These are phyloP conservation scores for Nitzschia sp. DNA, from an alignment of 108 stramenopile genomes.

Conservation along the genomic window DNA sequence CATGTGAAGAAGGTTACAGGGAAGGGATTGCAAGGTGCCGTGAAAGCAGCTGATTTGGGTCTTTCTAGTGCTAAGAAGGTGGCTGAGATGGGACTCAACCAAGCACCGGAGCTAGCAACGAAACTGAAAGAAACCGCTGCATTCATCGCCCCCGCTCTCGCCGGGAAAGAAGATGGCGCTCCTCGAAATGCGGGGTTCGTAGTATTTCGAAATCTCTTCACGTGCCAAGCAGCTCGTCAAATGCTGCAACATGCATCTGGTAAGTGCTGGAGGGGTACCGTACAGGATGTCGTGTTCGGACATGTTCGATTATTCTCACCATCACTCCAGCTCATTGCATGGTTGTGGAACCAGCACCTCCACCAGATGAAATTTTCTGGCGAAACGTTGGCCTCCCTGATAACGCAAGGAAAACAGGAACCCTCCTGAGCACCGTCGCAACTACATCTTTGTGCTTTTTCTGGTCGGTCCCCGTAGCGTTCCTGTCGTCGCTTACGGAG, in stretches of 20 bases:
- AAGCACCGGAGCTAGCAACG: conserved; percentile 1
- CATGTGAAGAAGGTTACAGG: conserved; percentile 14
- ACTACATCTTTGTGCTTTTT: conserved; percentile 48
- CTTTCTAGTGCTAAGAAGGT: conserved; percentile 10
- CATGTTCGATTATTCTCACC: no score
- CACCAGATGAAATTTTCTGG: conserved; percentile 53
- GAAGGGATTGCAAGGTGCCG: background rate
- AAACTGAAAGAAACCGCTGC: conserved; percentile 8
- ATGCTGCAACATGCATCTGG: conserved; percentile 36
- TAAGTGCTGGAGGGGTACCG: background rate
- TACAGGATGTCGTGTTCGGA: no score
- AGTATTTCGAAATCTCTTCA: conserved; percentile 28
- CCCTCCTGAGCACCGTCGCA: conserved; percentile 34
- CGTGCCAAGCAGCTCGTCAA: conserved; percentile 35
- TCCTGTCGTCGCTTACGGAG: conserved; percentile 49
- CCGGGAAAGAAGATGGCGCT: conserved; percentile 23
- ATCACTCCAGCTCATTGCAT: conserved; percentile 20
- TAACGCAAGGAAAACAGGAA: conserved; percentile 34
- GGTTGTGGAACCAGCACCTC: conserved; percentile 38
- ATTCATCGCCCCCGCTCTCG: background rate
- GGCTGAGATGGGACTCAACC: conserved; percentile 2
- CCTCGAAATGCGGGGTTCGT: conserved; percentile 42
- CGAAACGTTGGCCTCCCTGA: conserved; percentile 46
- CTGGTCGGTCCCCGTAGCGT: conserved; percentile 61
- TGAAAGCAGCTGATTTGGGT: conserved; percentile 4